These are phyloP conservation scores for Pichia pseudocactophila DNA, from an alignment of 805 yeast species.

Conservation along the genomic window DNA sequence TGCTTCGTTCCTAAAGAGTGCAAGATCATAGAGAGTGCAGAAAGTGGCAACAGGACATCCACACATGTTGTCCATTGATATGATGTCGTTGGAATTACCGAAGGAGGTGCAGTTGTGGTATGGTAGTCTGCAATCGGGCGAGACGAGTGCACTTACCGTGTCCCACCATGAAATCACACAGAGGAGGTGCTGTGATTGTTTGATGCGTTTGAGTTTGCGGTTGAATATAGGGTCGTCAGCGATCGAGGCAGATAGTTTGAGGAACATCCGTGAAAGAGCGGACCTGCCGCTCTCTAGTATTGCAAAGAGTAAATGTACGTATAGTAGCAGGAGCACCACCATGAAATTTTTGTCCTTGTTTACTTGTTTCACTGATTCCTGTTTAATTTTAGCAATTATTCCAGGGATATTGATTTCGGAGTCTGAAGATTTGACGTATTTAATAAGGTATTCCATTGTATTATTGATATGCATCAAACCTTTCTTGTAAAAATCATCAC, in stretches of 20 bases:
- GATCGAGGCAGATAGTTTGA: slow-evolving; percentile 41
- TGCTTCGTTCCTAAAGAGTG: background rate
- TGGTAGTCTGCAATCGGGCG: slow-evolving; percentile 50
- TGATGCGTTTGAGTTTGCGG: slow-evolving; percentile 35
- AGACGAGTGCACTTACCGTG: slow-evolving; percentile 45
- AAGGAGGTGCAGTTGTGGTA: slow-evolving; percentile 46
- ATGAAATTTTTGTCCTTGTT: slow-evolving; percentile 32
- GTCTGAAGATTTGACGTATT: slow-evolving; percentile 27
- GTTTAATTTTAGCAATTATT: slow-evolving; percentile 31
- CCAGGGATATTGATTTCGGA: slow-evolving; percentile 24
- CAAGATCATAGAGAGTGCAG: slow-evolving; percentile 26
- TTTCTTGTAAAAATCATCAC: slow-evolving; percentile 39
- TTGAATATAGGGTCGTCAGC: slow-evolving; percentile 39
- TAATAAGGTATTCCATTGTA: slow-evolving; percentile 46
- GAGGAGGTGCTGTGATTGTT: slow-evolving; percentile 40
- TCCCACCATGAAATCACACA: slow-evolving; percentile 54
- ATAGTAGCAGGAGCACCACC: slow-evolving; percentile 42
- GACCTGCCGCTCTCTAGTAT: slow-evolving; percentile 48
- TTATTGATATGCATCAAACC: slow-evolving; percentile 48
- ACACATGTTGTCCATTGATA: slow-evolving; percentile 45
- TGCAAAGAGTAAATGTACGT: slow-evolving; percentile 46
- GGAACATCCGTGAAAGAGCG: slow-evolving; percentile 39
- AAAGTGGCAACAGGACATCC: slow-evolving; percentile 57
- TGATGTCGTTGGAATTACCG: slow-evolving; percentile 33
- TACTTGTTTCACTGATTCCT: slow-evolving; percentile 26